phyloP scores from a whole-genome alignment of 768 basidiomycete genomes.

The Psilocybe subaeruginosa region DNA sequence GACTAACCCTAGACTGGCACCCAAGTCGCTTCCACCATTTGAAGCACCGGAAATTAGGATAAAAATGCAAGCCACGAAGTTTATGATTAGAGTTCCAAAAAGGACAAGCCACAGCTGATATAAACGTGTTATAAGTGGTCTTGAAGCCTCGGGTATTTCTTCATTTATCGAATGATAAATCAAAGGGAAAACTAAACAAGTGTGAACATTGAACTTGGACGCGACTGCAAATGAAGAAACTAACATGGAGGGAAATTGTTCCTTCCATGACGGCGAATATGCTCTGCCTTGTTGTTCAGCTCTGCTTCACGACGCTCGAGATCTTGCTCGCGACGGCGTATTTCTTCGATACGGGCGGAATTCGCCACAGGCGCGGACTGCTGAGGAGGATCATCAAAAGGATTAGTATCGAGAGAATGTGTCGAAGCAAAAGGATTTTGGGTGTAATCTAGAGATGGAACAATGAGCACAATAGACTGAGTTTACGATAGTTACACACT shows the following conservation, averaged over 20 bases:
- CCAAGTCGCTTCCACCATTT: slow-evolving; percentile 80
- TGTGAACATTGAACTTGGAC: slow-evolving; percentile 13
- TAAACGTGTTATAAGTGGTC: slow-evolving; percentile 79
- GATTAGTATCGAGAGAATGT: slow-evolving; percentile 85
- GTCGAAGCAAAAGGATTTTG: slow-evolving; percentile 87
- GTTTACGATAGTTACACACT: slow-evolving; percentile 27
- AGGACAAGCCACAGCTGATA: slow-evolving; percentile 97
- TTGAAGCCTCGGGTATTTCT: slow-evolving; percentile 85
- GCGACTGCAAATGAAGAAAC: slow-evolving; percentile 30
- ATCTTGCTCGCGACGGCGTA: slow-evolving; percentile 80
- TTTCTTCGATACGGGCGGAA: slow-evolving; percentile 57
- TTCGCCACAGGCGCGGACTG: slow-evolving; percentile 34
- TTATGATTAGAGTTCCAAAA: slow-evolving; percentile 77
- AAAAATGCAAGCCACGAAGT: slow-evolving; percentile 89
- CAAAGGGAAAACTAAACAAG: slow-evolving; percentile 79
- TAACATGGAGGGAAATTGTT: slow-evolving; percentile 95
- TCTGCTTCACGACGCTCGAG: slow-evolving; percentile 80
- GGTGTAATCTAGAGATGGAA: slow-evolving; percentile 37
- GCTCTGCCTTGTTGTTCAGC: slow-evolving; percentile 66
- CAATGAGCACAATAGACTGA: slow-evolving; percentile 9
- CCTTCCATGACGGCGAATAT: slow-evolving; percentile 73
- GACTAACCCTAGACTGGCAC: slow-evolving; percentile 80
- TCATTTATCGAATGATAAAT: slow-evolving; percentile 92
- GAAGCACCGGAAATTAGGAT: slow-evolving; percentile 76
- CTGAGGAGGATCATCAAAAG: slow-evolving; percentile 79